A percentile compares a stretch with the other conserved stretches of the same genome.
These are phyloP conservation scores for Pseudomicrostroma phylloplanum DNA, from an alignment of 1,284 basidiomycete genomes.

Conservation along the genomic window DNA sequence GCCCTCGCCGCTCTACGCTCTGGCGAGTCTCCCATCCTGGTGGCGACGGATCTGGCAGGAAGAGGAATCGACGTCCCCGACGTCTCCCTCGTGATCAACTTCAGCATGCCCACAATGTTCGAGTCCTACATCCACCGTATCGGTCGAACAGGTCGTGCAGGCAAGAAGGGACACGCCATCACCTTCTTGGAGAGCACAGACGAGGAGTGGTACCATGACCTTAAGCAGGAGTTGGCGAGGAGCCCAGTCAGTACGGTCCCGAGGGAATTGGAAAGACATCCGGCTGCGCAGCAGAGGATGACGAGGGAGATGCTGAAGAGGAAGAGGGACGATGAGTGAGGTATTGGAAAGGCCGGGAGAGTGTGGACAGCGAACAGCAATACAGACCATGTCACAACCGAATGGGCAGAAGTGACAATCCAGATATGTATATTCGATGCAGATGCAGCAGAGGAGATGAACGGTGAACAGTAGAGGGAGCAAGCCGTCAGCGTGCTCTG, in stretches of 20 bases:
- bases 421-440: no score
- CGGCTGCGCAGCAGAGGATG: slow-evolving; percentile 28
- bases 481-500: background rate
- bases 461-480: no score
- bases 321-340: slow-evolving; percentile 14
- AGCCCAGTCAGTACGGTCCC: slow-evolving; percentile 36
- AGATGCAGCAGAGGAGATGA: no score
- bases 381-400: no score
- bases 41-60: slow-evolving; percentile 94
- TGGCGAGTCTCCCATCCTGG: slow-evolving; percentile 74
- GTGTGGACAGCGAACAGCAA: no score
- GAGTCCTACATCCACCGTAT: slow-evolving; percentile 97
- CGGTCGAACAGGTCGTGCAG: slow-evolving; percentile 92
- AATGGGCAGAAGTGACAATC: no score
- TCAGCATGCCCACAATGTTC: slow-evolving; percentile 90
- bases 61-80: slow-evolving; percentile 98
- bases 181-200: slow-evolving; percentile 94
- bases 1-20: slow-evolving; percentile 76
- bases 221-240: slow-evolving; percentile 39
- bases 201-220: slow-evolving; percentile 72
- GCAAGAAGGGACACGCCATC: slow-evolving; percentile 83
- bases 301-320: slow-evolving; percentile 14
- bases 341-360: background rate
- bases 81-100: slow-evolving; percentile 92
- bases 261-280: slow-evolving; percentile 34